phyloP scores from a whole-genome alignment of 2,329 filamentous ascomycete species.

The Pyricularia sp. region DNA sequence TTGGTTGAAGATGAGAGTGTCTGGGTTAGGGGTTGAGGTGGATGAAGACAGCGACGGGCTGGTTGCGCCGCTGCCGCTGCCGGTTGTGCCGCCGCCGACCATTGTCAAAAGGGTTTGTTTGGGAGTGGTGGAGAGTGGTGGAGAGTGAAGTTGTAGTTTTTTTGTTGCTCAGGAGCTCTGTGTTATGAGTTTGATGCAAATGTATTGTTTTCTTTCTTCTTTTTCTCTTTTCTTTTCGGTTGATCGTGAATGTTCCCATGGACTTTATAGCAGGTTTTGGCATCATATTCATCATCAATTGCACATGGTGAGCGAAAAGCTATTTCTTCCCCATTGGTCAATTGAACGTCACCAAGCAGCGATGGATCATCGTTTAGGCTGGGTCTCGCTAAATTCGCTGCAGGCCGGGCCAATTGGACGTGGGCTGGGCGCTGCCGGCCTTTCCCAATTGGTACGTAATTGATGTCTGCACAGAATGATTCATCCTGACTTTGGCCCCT shows the following conservation, averaged over 20 bases:
- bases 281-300: neutral
- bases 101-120: neutral
- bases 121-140: neutral
- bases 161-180: neutral
- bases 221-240: neutral
- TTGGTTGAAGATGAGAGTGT: constrained; percentile 14
- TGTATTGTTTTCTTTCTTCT: neutral
- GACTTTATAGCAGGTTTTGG: neutral
- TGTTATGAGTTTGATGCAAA: neutral
- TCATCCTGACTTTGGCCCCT: neutral
- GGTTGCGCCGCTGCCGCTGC: neutral
- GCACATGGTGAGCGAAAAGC: neutral
- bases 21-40: neutral
- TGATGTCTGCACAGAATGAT: neutral
- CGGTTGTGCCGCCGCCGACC: neutral
- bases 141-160: neutral
- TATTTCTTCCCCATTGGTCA: neutral
- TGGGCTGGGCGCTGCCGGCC: neutral
- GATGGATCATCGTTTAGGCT: neutral
- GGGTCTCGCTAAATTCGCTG: neutral
- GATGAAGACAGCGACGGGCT: neutral
- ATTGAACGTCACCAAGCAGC: neutral
- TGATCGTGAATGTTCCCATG: neutral
- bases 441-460: neutral
- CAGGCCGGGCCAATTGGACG: neutral